Percentiles rank a stretch among this genome's conserved stretches.
Evolutionary conservation across 768 basidiomycete genomes (phyloP).

Genomic region (Rhizopogon salebrosus): DNA sequence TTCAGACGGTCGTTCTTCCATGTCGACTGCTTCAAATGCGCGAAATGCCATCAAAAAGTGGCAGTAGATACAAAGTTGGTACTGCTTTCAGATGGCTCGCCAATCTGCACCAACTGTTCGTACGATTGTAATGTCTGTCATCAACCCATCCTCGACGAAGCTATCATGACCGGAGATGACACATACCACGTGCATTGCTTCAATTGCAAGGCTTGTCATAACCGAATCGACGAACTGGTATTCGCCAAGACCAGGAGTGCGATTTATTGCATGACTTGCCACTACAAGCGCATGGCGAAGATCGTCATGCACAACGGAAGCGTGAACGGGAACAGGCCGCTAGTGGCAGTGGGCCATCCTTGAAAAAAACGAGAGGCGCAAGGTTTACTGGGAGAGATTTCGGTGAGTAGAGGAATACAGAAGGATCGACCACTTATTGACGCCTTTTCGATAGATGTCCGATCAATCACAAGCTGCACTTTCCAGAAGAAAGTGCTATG

Average conservation of each 20-base stretch:
- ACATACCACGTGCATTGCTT: constrained; percentile 99
- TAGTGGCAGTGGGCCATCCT: constrained; percentile 16
- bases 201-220: constrained; percentile 92
- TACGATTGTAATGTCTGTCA: constrained; percentile 95
- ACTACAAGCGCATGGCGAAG: constrained; percentile 94
- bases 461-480: constrained; percentile 3
- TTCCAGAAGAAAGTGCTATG: constrained; percentile 37
- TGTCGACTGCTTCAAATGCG: constrained; percentile 93
- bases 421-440: neutral
- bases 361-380: constrained; percentile 17
- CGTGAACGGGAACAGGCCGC: constrained; percentile 47
- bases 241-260: constrained; percentile 98
- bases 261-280: constrained; percentile 98
- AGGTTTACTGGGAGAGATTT: constrained; percentile 31
- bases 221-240: constrained; percentile 94
- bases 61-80: constrained; percentile 95
- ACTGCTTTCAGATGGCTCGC: constrained; percentile 94
- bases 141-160: constrained; percentile 93
- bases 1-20: constrained; percentile 90
- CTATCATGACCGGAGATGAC: constrained; percentile 99
- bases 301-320: constrained; percentile 91
- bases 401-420: constrained; percentile 30
- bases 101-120: constrained; percentile 90
- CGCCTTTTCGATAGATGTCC: constrained; percentile 8
- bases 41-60: constrained; percentile 89